Evolutionary conservation across 208 protist genomes (phyloP).

Genomic region (Leishmania martiniquensis): DNA sequence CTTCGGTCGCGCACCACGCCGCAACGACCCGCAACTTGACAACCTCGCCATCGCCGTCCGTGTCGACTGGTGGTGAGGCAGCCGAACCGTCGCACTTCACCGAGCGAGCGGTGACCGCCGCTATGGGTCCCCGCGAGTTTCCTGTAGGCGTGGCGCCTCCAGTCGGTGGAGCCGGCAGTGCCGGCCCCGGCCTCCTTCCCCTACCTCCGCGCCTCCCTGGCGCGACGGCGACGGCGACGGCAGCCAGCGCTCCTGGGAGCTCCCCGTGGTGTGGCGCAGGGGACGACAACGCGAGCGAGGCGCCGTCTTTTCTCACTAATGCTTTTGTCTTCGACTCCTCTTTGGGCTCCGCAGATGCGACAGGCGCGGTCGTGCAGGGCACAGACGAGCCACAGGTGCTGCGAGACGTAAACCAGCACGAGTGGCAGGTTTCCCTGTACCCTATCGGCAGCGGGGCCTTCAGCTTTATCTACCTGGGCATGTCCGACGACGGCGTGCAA

Average conservation of each 20-base stretch:
- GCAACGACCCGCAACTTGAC: slow-evolving; percentile 1
- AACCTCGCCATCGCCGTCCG: slow-evolving; percentile 3
- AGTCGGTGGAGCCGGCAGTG: neutral
- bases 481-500: slow-evolving; percentile 72
- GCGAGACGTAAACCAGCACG: slow-evolving; percentile 51
- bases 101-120: slow-evolving; percentile 22
- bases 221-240: neutral
- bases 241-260: slow-evolving; percentile 23
- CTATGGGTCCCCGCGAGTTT: slow-evolving; percentile 20
- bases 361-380: slow-evolving; percentile 22
- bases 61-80: slow-evolving; percentile 12
- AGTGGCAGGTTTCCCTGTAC: slow-evolving; percentile 68
- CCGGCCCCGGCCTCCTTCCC: slow-evolving; percentile 12
- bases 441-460: slow-evolving; percentile 75
- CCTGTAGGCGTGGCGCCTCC: neutral
- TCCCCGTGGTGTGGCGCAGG: slow-evolving; percentile 2
- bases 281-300: slow-evolving; percentile 21
- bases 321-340: slow-evolving; percentile 37
- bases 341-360: slow-evolving; percentile 15
- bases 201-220: slow-evolving; percentile 9
- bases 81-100: slow-evolving; percentile 27
- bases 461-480: slow-evolving; percentile 67
- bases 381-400: slow-evolving; percentile 56
- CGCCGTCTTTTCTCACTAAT: slow-evolving; percentile 27
- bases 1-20: slow-evolving; percentile 1